Conservation (phyloP, 2,329 filamentous ascomycete species). For the Alternaria triticimaculans region DNA sequence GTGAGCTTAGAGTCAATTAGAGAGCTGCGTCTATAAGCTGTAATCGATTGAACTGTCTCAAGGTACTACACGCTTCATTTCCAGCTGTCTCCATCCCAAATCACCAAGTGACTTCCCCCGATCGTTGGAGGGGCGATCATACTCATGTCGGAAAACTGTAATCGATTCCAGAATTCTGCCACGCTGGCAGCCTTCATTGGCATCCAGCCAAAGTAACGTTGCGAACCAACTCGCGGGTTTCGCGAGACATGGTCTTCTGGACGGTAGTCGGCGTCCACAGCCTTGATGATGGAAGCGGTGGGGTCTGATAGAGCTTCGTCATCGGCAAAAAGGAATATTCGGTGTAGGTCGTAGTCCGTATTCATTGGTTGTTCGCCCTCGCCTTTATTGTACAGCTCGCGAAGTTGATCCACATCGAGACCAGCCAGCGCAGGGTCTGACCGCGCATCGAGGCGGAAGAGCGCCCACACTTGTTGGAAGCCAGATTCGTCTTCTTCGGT, state of each 20-base stretch:
- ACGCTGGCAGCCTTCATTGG: slow-evolving; percentile 1
- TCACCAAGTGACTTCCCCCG: slow-evolving; percentile 7
- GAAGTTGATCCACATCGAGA: slow-evolving; percentile 19
- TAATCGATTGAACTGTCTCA: not conserved
- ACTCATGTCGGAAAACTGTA: not conserved
- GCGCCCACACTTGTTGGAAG: slow-evolving; percentile 12
- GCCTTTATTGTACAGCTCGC: slow-evolving; percentile 13
- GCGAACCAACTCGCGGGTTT: slow-evolving; percentile 6
- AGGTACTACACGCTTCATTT: not conserved
- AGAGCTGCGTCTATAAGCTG: not conserved
- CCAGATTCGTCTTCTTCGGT: slow-evolving; percentile 5
- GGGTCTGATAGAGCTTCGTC: slow-evolving; percentile 11
- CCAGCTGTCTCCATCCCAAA: not conserved
- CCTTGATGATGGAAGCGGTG: slow-evolving; percentile 9
- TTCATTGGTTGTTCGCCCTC: slow-evolving; percentile 18
- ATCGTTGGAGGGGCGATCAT: slow-evolving; percentile 7
- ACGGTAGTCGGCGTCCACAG: slow-evolving; percentile 13
- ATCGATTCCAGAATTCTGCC: slow-evolving; percentile 5
- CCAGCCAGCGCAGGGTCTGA: slow-evolving; percentile 14
- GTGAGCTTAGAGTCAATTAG: not conserved
- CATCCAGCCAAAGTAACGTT: slow-evolving; percentile 18
- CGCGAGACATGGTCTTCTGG: slow-evolving; percentile 8
- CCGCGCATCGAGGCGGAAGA: slow-evolving; percentile 23
- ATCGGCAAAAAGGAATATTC: slow-evolving; percentile 15
- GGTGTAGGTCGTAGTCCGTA: slow-evolving; percentile 7